Base-by-base conservation (phyloP, 2,329 filamentous ascomycete genomes). In the Tolypocladium inflatum region DNA sequence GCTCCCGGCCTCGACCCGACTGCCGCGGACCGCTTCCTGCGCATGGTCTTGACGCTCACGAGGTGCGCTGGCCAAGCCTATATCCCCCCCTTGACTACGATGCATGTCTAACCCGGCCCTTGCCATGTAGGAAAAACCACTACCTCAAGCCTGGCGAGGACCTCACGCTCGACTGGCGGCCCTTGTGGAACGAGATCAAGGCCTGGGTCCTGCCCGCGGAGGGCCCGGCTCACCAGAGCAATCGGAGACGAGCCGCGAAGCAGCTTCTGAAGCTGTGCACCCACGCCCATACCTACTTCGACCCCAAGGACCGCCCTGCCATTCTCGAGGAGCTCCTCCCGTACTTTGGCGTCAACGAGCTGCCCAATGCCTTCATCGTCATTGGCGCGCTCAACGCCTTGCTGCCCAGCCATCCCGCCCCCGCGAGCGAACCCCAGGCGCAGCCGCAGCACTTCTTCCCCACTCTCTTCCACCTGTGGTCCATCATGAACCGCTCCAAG, bases 381-480 rank as follows among this genome's bases (percentile, higher is more conserved):
- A 84, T 90, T 30, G 92, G 91, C 3, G 75, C 93, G 60, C 79
- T 99, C 67, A 97, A 96, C 67, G 77, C 95, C 62, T 79, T 99
- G 66, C 81, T 99, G 61, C 94, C 94, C 21, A 97, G 93, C 9
- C 84, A 86, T 41, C 86, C 91, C 1, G 84, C 88, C 3, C 88
- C 91, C 4, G 80, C 84, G 33, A 84, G 85, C 37, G 84, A 88
- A 65, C 78, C 80, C 38, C 84, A 91, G 64, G 84, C 96, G n/a
- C 86, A 91, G 64, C 93, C 94, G 1, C 87, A 92, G 63, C 86
- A 93, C 68, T 93, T 95, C 67, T 77, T 97, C 41, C 94, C 94
- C 3, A 96, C 93, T 0, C 88, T 96, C 65, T 99, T 99, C 78
- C 94, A 99, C 71, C 76, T 97, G 1, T 99, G 94, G 94, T 94